Base-by-base conservation (phyloP, 2,329 filamentous ascomycete genomes). In the Alternaria viburni region DNA sequence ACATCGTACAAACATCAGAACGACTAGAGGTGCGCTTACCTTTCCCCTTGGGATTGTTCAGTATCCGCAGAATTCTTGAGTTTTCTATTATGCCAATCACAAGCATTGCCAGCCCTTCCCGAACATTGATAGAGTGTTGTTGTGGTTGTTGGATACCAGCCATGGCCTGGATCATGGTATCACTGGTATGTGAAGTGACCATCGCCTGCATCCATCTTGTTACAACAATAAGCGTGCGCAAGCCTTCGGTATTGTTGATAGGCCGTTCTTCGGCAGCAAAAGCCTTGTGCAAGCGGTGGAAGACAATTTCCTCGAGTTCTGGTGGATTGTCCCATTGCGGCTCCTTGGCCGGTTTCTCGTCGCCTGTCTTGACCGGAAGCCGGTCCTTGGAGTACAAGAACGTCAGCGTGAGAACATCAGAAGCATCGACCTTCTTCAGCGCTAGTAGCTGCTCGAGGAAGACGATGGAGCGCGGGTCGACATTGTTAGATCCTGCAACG, bases 101-200 rank as follows among this genome's bases (percentile, higher is more conserved):
- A 17, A 92, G 81, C 73, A 89, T 86, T 3, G 89, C 87, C 64
- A 92, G 86, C 0, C 88, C 89, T 49, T 88, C 87, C 19, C 88
- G 85, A 2, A 89, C 83, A 47, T 85, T 87, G 81, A 89, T 86
- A 54, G 90, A 88, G 30, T 89, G 84, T 76, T 41, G 84, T 78
- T 56, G 86, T 81, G 41, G 86, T 83, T 56, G 84, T 83, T 77
- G 74, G 23, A 78, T 77, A 10, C 78, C 82, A 76, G 15, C 63
- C 70, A 81, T 79, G 41, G 78, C 79, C 43, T 81, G 76, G 26
- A 80, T 74, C 72, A 81, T 77, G 11, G 77, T 77, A 44, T 80
- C 77, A 64, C 72, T 79, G 10, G 77, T 79, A 50, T 80, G 77
- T 54, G 78, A 77, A 9, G 76, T 76, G n/a, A 79, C 76, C 75